Evolutionary conservation across 1,284 basidiomycete genomes (phyloP), one percentile per base, ranked within the genome.

Genomic region (Porogramme epimiltina): DNA sequence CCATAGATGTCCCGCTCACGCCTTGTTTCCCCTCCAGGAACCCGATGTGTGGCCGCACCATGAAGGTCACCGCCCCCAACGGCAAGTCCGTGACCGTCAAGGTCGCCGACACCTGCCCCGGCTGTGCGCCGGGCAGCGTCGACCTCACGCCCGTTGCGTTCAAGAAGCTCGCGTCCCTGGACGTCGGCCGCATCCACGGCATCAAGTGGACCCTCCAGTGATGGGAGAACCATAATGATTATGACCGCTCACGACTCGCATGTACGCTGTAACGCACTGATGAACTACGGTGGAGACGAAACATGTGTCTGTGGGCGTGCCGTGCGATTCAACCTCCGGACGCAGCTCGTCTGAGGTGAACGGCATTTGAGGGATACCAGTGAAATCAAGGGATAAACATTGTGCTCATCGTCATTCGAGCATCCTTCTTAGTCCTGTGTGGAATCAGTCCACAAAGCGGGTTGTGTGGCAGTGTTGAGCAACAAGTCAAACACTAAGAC

Each of bases 91-190:
- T 75, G 42, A 62, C 60, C 2, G 77, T 73, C 2, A 64, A 64
- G 6, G 71, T 80, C 19, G 68, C 69, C 4, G 78, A 81, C 62
- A 54, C 68, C 18, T 80, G 79, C 58, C 67, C 66, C 3, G 71
- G 69, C 0, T 81, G 78, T 54, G 65, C 61, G 2, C 53, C 62
- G 22, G 60, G 66, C 41, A 68, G 70, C 49, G 63, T 80, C 49
- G 78, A 80, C 62, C 64, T 80, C 37, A 71, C 73, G 5, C 68
- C 66, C 6, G 63, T 68, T 2, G 73, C 73, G 9, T 80, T 79
- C 62, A 56, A 66, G 46, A 55, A 72, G 38, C 66, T 80, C 42
- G 73, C 73, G 4, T 54, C 60, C 53, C 49, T 63, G 39, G 36
- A 41, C 33, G 52, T 58, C 19, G 62, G 62, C 24, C 60, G 62